These are phyloP conservation scores for Lyophyllum shimeji DNA, from an alignment of 768 basidiomycete species.

Conservation along the genomic window DNA sequence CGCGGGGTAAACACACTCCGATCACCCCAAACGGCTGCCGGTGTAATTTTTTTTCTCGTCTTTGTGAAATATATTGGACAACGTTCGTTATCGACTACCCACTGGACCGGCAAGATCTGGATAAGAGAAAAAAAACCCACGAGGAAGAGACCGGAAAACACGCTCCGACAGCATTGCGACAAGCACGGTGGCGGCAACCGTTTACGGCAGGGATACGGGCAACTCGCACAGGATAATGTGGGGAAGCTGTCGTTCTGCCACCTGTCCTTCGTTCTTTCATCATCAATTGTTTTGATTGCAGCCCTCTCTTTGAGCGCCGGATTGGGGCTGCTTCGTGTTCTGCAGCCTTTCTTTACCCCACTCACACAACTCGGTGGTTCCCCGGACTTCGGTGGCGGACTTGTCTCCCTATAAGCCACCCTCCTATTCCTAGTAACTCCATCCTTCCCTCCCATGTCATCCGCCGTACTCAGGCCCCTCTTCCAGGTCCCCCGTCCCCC, in stretches of 20 bases:
- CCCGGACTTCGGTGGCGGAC: constrained; percentile 13
- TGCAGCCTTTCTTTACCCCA: neutral
- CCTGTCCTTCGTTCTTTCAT: constrained; percentile 2
- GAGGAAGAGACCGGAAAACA: neutral
- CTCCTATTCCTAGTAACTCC: constrained; percentile 1
- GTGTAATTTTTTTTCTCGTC: constrained; percentile 6
- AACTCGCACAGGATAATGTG: neutral
- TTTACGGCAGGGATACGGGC: constrained; percentile 1
- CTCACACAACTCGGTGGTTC: constrained; percentile 12
- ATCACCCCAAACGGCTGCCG: neutral
- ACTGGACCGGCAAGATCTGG: neutral
- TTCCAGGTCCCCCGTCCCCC: constrained; percentile 9
- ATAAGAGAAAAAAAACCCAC: neutral
- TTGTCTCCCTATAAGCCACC: constrained; percentile 2
- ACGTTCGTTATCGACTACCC: constrained; percentile 1
- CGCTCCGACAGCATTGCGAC: neutral
- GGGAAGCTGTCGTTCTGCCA: constrained; percentile 1
- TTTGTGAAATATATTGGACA: neutral
- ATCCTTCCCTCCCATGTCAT: constrained; percentile 7
- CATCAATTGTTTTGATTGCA: constrained; percentile 3
- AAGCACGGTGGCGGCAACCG: constrained; percentile 6
- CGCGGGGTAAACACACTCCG: constrained; percentile 17
- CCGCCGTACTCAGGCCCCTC: constrained; percentile 7
- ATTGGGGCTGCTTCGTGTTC: constrained; percentile 3
- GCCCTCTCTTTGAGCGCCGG: constrained; percentile 2